Percentiles rank a stretch among this genome's conserved stretches.
phyloP scores from a whole-genome alignment of 352 stramenopile species.

The Globisporangium okanoganense region DNA sequence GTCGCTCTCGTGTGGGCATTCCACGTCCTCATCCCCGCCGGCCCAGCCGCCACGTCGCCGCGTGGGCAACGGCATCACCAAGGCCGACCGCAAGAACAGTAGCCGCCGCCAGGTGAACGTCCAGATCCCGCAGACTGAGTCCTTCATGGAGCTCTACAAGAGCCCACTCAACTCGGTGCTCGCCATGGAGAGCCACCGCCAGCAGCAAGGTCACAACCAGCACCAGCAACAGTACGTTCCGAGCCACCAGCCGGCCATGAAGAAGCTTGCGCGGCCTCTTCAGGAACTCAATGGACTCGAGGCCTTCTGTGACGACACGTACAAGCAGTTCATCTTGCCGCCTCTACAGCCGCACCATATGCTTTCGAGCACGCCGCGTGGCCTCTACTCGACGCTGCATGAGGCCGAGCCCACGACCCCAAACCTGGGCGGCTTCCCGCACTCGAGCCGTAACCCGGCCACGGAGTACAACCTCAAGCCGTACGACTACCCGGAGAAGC shows the following conservation, averaged over 20 bases:
- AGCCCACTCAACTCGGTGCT: constrained; percentile 26
- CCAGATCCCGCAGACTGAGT: constrained; percentile 24
- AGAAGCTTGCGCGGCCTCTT: constrained; percentile 46
- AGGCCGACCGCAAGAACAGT: constrained; percentile 34
- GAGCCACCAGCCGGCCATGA: constrained; percentile 46
- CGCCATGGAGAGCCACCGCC: constrained; percentile 7
- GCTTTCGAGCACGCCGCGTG: constrained; percentile 26
- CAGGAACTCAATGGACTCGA: constrained; percentile 35
- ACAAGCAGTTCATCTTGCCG: constrained; percentile 47
- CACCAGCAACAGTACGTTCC: constrained; percentile 21
- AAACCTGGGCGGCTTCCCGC: constrained; percentile 28
- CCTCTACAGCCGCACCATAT: constrained; percentile 40
- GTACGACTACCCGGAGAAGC: constrained; percentile 26
- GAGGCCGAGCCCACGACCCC: constrained; percentile 17
- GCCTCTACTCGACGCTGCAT: constrained; percentile 10
- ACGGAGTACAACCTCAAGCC: constrained; percentile 24
- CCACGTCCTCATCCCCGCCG: constrained; percentile 1
- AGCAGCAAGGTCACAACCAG: constrained; percentile 14
- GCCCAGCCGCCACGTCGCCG: constrained; percentile 20
- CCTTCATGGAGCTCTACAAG: constrained; percentile 40
- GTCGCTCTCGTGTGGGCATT: constrained; percentile 9
- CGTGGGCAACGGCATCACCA: constrained; percentile 48
- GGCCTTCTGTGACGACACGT: constrained; percentile 43
- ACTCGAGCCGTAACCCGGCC: constrained; percentile 10
- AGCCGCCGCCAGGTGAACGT: constrained; percentile 24